Percentiles rank a stretch among this genome's conserved stretches.
Conservation (phyloP, 371 early-diverging fungal species). For the Rhizomucor pusillus region DNA sequence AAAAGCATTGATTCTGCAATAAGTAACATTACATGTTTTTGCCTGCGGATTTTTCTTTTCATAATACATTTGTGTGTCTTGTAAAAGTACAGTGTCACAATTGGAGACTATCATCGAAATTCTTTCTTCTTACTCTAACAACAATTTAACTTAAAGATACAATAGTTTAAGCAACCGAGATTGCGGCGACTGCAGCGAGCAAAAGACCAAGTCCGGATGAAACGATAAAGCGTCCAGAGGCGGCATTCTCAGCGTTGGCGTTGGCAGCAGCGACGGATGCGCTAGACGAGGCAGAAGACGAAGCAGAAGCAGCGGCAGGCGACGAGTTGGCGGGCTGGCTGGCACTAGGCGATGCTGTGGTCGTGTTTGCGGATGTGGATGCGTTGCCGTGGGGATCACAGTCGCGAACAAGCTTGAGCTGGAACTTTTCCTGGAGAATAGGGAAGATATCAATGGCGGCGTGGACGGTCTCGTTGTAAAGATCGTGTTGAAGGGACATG, state of each 20-base stretch:
- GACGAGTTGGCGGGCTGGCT: too few species aligned
- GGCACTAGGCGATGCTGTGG: too few species aligned
- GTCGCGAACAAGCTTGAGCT: constrained; percentile 38
- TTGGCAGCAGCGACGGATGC: neutral
- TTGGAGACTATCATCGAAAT: too few species aligned
- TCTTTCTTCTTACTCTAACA: too few species aligned
- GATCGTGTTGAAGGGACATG: constrained; percentile 43
- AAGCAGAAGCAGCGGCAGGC: neutral
- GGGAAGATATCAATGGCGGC: constrained; percentile 37
- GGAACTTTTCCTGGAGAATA: constrained; percentile 33
- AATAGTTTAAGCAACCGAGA: constrained; percentile 7
- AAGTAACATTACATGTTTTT: too few species aligned
- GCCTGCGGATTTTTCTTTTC: too few species aligned
- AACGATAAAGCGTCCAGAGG: neutral
- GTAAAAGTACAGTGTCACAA: too few species aligned
- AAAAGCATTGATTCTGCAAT: too few species aligned
- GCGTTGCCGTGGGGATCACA: too few species aligned
- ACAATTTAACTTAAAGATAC: too few species aligned
- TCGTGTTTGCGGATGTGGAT: too few species aligned
- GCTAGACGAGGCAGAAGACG: neutral
- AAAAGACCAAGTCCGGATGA: neutral
- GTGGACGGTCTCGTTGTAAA: constrained; percentile 36
- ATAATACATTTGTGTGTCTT: too few species aligned
- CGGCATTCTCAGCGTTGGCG: neutral
- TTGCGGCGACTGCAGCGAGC: constrained; percentile 1